Base-by-base conservation (phyloP, 768 basidiomycete species). In the Podaxis mareebaensis region DNA sequence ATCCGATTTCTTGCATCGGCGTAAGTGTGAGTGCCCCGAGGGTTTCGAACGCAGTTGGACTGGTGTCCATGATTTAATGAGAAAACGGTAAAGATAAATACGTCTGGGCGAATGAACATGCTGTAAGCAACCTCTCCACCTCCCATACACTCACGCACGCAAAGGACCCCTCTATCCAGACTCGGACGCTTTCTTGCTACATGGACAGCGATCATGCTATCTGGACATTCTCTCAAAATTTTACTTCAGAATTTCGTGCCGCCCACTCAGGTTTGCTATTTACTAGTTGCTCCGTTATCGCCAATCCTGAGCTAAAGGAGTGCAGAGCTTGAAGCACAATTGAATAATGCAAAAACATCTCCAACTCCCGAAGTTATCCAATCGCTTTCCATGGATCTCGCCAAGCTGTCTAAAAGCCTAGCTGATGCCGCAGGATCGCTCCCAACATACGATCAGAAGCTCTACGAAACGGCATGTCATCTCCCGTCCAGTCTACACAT, bases 401-500 rank as follows among this genome's bases (percentile, higher is more conserved):
- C 86, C 3, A 84, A 82, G 64, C 72, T 92, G 49, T 78, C 84
- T 49, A 93, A 88, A 68, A 78, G 77, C 24, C 79, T 93, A 17
- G 77, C 80, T 5, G 89, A 87, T 70, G 90, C 88, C 4, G 85
- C 83, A 8, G 81, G 82, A 6, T 85, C 81, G 62, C 75, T 94
- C 51, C 88, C 91, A 3, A 77, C 81, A 42, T 92, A 91, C 69
- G 90, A 92, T 72, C 91, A 90, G 69, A 81, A 87, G 59, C 87
- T 87, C 69, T 89, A 82, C 69, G 89, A 90, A 71, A 74, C 78
- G 68, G 36, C 60, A 40, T 58, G 39, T 53, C 39, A 10, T 70
- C 48, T 56, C 58, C 30, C 48, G 22, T 28, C 20, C 15, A 22
- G 5, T 44, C 15, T 11, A 11, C 26, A 20, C 6, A 6, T 6